A percentile compares a stretch with the other conserved stretches of the same genome.
phyloP scores from a whole-genome alignment of 371 early-diverging fungal genomes.

The Mortierella sp. region DNA sequence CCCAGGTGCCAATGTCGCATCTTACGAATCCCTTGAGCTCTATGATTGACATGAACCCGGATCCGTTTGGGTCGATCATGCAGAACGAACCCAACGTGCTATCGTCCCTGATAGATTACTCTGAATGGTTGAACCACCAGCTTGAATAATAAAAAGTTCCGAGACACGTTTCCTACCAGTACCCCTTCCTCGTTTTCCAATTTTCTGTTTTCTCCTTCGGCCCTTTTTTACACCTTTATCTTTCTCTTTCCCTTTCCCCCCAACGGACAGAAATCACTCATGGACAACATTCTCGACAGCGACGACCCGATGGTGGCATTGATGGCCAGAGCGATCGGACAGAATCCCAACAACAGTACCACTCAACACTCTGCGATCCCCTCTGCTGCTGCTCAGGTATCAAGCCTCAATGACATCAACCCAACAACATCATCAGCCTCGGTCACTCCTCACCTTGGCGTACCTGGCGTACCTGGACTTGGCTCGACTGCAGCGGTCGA shows the following conservation, averaged over 20 bases:
- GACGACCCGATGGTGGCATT: not conserved
- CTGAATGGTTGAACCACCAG: conserved; percentile 55
- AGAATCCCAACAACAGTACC: not conserved
- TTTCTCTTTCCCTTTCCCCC: not conserved
- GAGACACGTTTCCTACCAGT: not conserved
- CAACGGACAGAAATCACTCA: not conserved
- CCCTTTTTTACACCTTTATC: not conserved
- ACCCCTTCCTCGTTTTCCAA: not conserved
- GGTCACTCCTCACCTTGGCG: not conserved
- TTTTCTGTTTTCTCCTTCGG: not conserved
- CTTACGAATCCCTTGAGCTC: conserved; percentile 33
- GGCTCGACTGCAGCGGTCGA: not conserved
- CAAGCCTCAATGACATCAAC: not conserved
- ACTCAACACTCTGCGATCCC: too few species aligned
- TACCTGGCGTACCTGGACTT: not conserved
- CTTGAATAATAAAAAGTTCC: conserved; percentile 18
- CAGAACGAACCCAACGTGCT: conserved; percentile 55
- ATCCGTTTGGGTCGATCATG: conserved; percentile 52
- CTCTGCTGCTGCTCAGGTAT: too few species aligned
- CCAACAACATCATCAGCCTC: not conserved
- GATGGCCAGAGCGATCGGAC: not conserved
- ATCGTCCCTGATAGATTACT: conserved; percentile 55
- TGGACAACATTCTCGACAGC: not conserved
- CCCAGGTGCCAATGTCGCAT: conserved; percentile 8
- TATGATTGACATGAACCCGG: conserved; percentile 32